A percentile compares a stretch with the other conserved stretches of the same genome.
These are phyloP conservation scores for Pleurotus citrinopileatus DNA, from an alignment of 768 basidiomycete genomes.

Conservation along the genomic window DNA sequence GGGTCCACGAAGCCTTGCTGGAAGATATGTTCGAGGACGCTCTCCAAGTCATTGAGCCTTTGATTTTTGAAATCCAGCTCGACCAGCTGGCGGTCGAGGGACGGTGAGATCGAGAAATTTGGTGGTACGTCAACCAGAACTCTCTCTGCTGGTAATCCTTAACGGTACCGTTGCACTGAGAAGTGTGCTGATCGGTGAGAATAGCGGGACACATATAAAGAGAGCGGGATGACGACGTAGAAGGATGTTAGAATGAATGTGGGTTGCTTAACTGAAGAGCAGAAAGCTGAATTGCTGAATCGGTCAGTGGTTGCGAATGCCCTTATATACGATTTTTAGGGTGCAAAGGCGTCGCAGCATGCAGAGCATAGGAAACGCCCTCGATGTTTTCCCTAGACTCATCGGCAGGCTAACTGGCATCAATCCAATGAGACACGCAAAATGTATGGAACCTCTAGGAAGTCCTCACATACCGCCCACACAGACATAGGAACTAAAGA, in stretches of 20 bases:
- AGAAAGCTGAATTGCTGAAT: no score
- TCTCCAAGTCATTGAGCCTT: conserved; percentile 41
- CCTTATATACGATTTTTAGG: no score
- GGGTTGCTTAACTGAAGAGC: background rate
- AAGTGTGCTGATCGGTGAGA: background rate
- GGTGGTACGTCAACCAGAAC: conserved; percentile 48
- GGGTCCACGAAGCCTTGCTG: conserved; percentile 39
- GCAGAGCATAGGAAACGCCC: no score
- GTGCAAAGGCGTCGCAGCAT: no score
- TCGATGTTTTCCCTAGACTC: no score
- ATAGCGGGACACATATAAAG: background rate
- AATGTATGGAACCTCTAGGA: no score
- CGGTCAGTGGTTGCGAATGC: no score
- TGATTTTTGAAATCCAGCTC: conserved; percentile 41
- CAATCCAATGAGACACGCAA: no score
- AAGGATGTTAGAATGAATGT: background rate
- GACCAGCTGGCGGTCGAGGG: conserved; percentile 44
- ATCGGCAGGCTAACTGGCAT: no score
- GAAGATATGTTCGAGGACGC: conserved; percentile 39
- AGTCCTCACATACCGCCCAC: no score
- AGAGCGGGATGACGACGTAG: background rate
- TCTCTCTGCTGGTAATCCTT: conserved; percentile 23
- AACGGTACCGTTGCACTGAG: background rate
- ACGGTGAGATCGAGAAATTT: conserved; percentile 39
- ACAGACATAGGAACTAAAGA: background rate